Evolutionary conservation across 1,284 basidiomycete genomes (phyloP).

Genomic region (Tremellales sp.): DNA sequence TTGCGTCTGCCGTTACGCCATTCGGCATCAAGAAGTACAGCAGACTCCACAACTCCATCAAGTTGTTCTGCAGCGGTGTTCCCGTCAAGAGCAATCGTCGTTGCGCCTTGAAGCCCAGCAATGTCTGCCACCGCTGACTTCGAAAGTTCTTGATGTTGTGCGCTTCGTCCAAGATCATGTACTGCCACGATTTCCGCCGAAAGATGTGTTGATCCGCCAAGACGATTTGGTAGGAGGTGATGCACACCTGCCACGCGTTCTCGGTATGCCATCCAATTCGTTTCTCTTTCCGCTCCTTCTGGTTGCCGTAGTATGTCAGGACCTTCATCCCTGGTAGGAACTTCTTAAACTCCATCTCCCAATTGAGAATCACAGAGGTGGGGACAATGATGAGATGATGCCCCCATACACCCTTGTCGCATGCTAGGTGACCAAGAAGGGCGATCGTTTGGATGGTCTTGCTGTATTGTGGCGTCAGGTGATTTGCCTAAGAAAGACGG

Average conservation of each 20-base stretch:
- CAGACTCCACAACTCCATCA: constrained; percentile 92
- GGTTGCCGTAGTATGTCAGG: constrained; percentile 85
- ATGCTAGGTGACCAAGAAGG: constrained; percentile 86
- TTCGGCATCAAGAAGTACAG: constrained; percentile 94
- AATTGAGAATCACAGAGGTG: constrained; percentile 91
- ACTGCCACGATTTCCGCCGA: constrained; percentile 92
- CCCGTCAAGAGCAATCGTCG: constrained; percentile 84
- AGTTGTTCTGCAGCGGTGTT: constrained; percentile 91
- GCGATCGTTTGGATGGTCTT: constrained; percentile 98
- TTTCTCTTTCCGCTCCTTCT: constrained; percentile 88
- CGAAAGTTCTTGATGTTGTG: constrained; percentile 99
- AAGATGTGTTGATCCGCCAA: constrained; percentile 91
- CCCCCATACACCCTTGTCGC: constrained; percentile 93
- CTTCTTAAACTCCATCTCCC: constrained; percentile 99
- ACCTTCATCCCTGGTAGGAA: constrained; percentile 92
- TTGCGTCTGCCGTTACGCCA: constrained; percentile 50
- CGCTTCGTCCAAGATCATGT: constrained; percentile 94
- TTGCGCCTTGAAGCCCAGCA: constrained; percentile 90
- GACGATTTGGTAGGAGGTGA: constrained; percentile 91
- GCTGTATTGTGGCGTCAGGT: constrained; percentile 49
- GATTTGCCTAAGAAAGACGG: no score
- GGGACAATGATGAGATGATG: constrained; percentile 94
- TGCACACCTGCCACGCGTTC: constrained; percentile 90
- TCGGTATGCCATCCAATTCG: constrained; percentile 92
- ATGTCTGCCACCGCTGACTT: constrained; percentile 89